A percentile compares a stretch with the other conserved stretches of the same genome.
Conservation (phyloP, 2,329 filamentous ascomycete species). For the Neonectria coccinea region DNA sequence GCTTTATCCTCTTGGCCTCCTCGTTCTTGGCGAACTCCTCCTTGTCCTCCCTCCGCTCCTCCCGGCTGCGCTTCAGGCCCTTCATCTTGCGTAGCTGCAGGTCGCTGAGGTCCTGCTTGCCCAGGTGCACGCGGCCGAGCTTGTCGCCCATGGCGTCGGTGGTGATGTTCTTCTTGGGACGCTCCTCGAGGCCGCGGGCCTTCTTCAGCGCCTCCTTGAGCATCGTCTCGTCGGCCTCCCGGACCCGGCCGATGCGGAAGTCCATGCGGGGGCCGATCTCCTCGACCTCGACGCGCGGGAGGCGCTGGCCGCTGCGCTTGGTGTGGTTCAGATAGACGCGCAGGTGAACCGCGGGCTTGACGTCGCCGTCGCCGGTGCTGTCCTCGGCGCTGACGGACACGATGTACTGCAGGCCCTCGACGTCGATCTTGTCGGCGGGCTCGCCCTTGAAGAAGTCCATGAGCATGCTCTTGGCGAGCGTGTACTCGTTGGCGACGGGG, state of each 20-base stretch:
- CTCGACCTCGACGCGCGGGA: conserved; percentile 92
- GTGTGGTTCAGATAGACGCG: conserved; percentile 89
- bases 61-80: conserved; percentile 87
- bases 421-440: conserved; percentile 84
- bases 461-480: conserved; percentile 86
- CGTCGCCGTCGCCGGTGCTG: conserved; percentile 55
- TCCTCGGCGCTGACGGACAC: conserved; percentile 85
- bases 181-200: conserved; percentile 78
- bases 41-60: conserved; percentile 64
- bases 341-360: conserved; percentile 71
- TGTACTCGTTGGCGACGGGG: conserved; percentile 82
- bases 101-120: conserved; percentile 86
- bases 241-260: conserved; percentile 84
- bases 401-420: conserved; percentile 93
- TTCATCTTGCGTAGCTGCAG: conserved; percentile 99
- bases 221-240: conserved; percentile 80
- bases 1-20: conserved; percentile 53
- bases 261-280: conserved; percentile 96
- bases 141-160: conserved; percentile 96
- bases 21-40: conserved; percentile 56
- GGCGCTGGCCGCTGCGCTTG: conserved; percentile 84
- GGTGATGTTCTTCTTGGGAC: conserved; percentile 95
- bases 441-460: conserved; percentile 90
- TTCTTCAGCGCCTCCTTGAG: conserved; percentile 93
- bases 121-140: conserved; percentile 91